Evolutionary conservation across 805 yeast genomes (phyloP).

Genomic region (Candida ulmi): DNA sequence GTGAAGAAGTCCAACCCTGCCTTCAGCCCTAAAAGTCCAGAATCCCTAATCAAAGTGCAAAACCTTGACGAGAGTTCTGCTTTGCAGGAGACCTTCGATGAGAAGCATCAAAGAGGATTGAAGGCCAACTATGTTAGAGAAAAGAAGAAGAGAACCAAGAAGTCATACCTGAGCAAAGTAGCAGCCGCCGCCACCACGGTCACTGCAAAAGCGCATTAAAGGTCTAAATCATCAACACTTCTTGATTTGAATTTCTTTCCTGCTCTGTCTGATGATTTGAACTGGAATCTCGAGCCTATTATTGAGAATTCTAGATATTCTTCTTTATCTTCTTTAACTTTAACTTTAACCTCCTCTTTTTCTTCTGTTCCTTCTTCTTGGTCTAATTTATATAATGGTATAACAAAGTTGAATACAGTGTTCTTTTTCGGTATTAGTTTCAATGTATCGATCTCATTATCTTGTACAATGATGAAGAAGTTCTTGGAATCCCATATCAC

Average conservation of each 20-base stretch:
- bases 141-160: not conserved
- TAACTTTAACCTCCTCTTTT: conserved; percentile 13
- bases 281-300: conserved; percentile 73
- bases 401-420: conserved; percentile 50
- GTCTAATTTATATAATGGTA: conserved; percentile 25
- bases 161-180: too few relatives aligned
- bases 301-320: conserved; percentile 53
- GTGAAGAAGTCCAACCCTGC: not conserved
- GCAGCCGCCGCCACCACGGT: too few relatives aligned
- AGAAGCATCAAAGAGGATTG: not conserved
- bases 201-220: too few relatives aligned
- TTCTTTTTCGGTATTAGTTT: conserved; percentile 64
- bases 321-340: conserved; percentile 24
- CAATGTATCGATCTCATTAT: conserved; percentile 51
- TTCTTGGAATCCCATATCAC: conserved; percentile 82
- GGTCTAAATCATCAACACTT: conserved; percentile 50
- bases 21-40: not conserved
- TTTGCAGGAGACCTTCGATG: not conserved
- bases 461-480: conserved; percentile 55
- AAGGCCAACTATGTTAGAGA: not conserved
- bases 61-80: not conserved
- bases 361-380: conserved; percentile 12
- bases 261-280: conserved; percentile 74
- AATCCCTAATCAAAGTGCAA: not conserved
- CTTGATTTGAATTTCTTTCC: conserved; percentile 82